phyloP scores from a whole-genome alignment of 768 basidiomycete genomes.

The Tricholoma saponaceum region DNA sequence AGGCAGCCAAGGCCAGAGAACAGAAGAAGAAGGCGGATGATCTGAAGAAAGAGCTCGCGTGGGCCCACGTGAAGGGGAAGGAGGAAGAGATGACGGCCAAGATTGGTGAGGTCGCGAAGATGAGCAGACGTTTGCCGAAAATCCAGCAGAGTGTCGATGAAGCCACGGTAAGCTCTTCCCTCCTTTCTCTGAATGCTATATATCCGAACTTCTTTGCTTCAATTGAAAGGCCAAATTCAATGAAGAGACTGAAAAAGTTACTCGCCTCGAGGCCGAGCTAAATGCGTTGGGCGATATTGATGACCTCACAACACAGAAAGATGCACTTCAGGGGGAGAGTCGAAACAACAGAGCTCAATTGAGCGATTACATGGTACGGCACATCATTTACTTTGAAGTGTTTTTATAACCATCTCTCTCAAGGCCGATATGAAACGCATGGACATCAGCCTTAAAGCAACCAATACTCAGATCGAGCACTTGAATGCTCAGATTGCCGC shows the following conservation, averaged over 20 bases:
- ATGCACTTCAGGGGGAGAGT: constrained; percentile 43
- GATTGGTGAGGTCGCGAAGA: constrained; percentile 30
- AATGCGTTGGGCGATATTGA: constrained; percentile 27
- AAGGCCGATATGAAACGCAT: constrained; percentile 53
- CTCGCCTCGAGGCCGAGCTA: constrained; percentile 25
- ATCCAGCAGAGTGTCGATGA: constrained; percentile 28
- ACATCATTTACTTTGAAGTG: neutral
- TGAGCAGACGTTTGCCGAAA: constrained; percentile 31
- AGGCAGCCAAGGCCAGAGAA: constrained; percentile 71
- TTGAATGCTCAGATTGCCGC: constrained; percentile 46
- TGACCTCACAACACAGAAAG: constrained; percentile 32
- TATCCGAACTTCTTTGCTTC: neutral
- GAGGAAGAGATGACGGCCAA: constrained; percentile 49
- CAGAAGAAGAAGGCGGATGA: constrained; percentile 65
- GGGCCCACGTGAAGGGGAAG: constrained; percentile 79
- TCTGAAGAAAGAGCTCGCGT: constrained; percentile 78
- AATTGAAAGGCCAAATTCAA: constrained; percentile 25
- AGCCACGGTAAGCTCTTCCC: constrained; percentile 28
- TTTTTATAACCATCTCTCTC: neutral
- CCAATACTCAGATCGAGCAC: constrained; percentile 30
- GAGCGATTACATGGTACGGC: constrained; percentile 39
- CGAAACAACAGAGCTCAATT: constrained; percentile 43
- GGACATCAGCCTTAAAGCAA: constrained; percentile 30
- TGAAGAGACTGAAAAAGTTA: constrained; percentile 27
- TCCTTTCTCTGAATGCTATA: neutral